A percentile compares a stretch with the other conserved stretches of the same genome.
phyloP scores from a whole-genome alignment of 208 protist genomes.

The Vickermania spadyakhi region DNA sequence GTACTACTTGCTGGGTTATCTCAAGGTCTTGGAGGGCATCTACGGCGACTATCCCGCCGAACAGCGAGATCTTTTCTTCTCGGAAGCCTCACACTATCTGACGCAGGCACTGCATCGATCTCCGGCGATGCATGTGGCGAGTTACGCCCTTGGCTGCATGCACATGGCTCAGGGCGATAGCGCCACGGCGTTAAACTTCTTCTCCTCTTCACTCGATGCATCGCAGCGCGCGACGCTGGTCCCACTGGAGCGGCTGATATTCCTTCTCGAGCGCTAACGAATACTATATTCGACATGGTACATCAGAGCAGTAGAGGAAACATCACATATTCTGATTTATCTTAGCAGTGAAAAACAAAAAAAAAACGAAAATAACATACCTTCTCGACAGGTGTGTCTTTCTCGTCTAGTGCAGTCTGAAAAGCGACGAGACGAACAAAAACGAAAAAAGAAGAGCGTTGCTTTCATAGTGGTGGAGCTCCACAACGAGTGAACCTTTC shows the following conservation, averaged over 20 bases:
- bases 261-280: neutral
- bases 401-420: too few relatives aligned
- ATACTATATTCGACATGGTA: too few relatives aligned
- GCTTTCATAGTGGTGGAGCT: too few relatives aligned
- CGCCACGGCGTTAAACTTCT: neutral
- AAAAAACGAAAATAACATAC: neutral
- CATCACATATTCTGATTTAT: too few relatives aligned
- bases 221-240: neutral
- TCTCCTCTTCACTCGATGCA: neutral
- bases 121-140: neutral
- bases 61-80: neutral
- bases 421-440: too few relatives aligned
- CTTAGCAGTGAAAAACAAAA: neutral
- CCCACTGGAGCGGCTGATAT: neutral
- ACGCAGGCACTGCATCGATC: neutral
- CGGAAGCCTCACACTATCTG: neutral
- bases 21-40: slow-evolving; percentile 1
- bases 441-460: too few relatives aligned
- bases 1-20: neutral
- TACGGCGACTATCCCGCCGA: neutral
- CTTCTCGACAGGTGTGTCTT: neutral
- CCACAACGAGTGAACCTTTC: too few relatives aligned
- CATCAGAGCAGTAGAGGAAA: too few relatives aligned
- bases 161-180: neutral
- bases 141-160: neutral